Percentiles rank a stretch among this genome's conserved stretches.
Evolutionary conservation across 257 asterid species (phyloP).

Genomic region (Solanum sparsipilum): DNA sequence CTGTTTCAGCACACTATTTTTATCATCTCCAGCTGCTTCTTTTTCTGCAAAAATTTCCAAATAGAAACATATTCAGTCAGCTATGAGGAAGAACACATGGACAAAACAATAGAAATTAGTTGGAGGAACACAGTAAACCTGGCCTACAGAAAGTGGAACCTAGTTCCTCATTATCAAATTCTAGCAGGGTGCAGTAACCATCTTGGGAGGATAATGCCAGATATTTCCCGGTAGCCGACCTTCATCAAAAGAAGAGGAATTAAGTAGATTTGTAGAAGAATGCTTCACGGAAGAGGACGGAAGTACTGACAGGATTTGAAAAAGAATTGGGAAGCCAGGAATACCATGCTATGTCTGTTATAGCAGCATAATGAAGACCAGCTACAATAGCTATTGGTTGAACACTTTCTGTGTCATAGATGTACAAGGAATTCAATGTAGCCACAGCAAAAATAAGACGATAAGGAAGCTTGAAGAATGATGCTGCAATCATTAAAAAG

Average conservation of each 20-base stretch:
- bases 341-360: constrained; percentile 97
- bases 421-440: constrained; percentile 76
- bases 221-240: constrained; percentile 68
- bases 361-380: constrained; percentile 91
- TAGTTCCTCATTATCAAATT: constrained; percentile 72
- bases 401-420: constrained; percentile 83
- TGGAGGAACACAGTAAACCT: constrained; percentile 27
- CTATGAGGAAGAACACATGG: background rate
- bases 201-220: constrained; percentile 85
- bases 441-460: constrained; percentile 94
- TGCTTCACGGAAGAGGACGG: background rate
- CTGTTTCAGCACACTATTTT: constrained; percentile 7
- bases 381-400: constrained; percentile 80
- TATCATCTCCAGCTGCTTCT: constrained; percentile 4
- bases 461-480: constrained; percentile 74
- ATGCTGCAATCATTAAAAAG: constrained; percentile 31
- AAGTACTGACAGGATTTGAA: background rate
- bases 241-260: background rate
- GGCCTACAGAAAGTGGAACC: constrained; percentile 42
- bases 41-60: background rate
- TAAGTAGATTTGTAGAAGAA: background rate
- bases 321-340: background rate
- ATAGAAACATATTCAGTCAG: background rate
- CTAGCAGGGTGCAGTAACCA: constrained; percentile 96
- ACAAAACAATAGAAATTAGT: background rate